phyloP scores from a whole-genome alignment of 176 grass and related monocot species.

The Bromus sterilis region DNA sequence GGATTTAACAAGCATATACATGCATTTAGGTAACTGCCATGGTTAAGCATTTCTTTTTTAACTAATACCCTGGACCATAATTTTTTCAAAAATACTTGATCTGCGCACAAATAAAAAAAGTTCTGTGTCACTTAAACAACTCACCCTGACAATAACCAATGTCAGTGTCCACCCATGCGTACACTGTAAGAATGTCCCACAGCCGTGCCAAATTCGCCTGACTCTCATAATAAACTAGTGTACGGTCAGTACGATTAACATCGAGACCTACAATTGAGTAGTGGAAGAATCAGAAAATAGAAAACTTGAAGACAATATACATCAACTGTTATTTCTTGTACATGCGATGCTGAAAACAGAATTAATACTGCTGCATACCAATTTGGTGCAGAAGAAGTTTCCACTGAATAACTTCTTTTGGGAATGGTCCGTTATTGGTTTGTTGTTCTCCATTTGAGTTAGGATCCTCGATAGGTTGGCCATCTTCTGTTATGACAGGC shows the following conservation, averaged over 20 bases:
- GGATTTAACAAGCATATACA: slow-evolving; percentile 11
- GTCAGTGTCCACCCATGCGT: slow-evolving; percentile 92
- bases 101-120: not conserved
- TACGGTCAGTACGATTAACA: slow-evolving; percentile 88
- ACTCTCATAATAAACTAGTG: slow-evolving; percentile 83
- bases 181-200: slow-evolving; percentile 93
- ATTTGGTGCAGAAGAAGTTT: slow-evolving; percentile 96
- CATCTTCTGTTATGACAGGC: slow-evolving; percentile 86
- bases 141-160: slow-evolving; percentile 95
- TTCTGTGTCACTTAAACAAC: slow-evolving; percentile 3
- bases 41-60: not conserved
- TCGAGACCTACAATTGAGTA: slow-evolving; percentile 59
- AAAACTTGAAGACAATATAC: not conserved
- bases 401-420: slow-evolving; percentile 76
- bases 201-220: slow-evolving; percentile 63
- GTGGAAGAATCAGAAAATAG: slow-evolving; percentile 5
- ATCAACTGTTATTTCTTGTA: not conserved
- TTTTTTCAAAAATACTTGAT: not conserved
- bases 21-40: not conserved
- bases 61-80: not conserved
- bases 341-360: not conserved
- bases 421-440: slow-evolving; percentile 23
- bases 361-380: slow-evolving; percentile 35
- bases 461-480: slow-evolving; percentile 46
- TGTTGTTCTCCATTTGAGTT: slow-evolving; percentile 21